phyloP scores from a whole-genome alignment of 2,329 filamentous ascomycete species.

The Lasiodiplodia citricola region DNA sequence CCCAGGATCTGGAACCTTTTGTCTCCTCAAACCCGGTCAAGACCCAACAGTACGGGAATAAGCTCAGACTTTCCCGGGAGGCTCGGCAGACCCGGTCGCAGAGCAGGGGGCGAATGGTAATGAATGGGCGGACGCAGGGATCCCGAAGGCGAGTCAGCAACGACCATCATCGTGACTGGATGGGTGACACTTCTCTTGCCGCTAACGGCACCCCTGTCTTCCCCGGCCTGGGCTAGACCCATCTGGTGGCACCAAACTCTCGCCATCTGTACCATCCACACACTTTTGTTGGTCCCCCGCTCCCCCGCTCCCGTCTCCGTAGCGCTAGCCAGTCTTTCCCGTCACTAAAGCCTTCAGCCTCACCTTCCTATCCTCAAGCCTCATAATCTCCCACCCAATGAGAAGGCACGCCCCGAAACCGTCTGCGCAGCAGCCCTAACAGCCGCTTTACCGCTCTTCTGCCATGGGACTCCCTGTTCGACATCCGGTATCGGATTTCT shows the following conservation, averaged over 20 bases:
- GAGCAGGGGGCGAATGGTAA: no score
- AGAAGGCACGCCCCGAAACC: neutral
- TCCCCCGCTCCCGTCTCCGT: neutral
- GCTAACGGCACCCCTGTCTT: constrained; percentile 9
- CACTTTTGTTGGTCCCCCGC: neutral
- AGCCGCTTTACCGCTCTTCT: neutral
- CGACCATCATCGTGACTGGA: neutral
- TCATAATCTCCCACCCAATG: neutral
- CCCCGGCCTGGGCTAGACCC: constrained; percentile 2
- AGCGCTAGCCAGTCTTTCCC: neutral
- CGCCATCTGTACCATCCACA: neutral
- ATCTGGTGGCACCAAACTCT: neutral
- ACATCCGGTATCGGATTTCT: no score
- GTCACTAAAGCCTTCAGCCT: neutral
- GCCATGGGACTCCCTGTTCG: no score
- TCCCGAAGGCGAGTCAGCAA: neutral
- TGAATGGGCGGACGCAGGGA: neutral
- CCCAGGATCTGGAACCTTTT: neutral
- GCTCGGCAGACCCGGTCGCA: neutral
- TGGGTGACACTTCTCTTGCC: neutral
- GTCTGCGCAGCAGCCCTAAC: neutral
- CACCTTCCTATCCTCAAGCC: neutral
- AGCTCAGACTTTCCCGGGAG: neutral
- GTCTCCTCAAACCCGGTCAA: neutral
- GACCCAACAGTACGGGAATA: neutral